Conservation (phyloP, 148 eudicot genomes). For the Nepenthes mirabilis region DNA sequence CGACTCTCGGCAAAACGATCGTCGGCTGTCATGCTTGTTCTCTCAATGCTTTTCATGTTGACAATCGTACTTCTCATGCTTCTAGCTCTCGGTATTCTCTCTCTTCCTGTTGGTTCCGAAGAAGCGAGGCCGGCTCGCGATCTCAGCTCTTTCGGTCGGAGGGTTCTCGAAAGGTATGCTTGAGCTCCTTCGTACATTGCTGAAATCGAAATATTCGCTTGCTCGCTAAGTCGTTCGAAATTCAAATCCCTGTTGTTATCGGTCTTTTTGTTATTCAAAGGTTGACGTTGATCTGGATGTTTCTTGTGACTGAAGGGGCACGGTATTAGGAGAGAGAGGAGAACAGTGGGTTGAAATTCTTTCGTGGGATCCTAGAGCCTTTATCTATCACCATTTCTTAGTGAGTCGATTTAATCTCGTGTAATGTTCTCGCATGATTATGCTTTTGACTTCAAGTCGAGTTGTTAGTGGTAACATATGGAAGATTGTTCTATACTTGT, state of each 20-base stretch:
- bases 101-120: constrained; percentile 55
- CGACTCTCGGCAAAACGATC: constrained; percentile 38
- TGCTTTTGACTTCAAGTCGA: neutral
- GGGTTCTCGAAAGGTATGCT: constrained; percentile 28
- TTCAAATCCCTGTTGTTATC: neutral
- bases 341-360: constrained; percentile 84
- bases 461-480: neutral
- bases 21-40: constrained; percentile 40
- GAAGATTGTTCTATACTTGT: too few relatives aligned
- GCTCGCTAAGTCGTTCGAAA: neutral
- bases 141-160: constrained; percentile 48
- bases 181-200: too few relatives aligned
- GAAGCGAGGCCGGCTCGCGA: constrained; percentile 20
- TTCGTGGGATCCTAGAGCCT: constrained; percentile 91
- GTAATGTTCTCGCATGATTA: neutral
- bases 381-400: constrained; percentile 71
- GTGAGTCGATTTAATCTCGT: constrained; percentile 22
- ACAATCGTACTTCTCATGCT: constrained; percentile 54
- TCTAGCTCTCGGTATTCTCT: constrained; percentile 77
- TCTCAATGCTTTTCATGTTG: constrained; percentile 63
- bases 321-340: constrained; percentile 30
- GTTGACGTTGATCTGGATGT: neutral
- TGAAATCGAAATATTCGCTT: neutral
- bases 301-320: constrained; percentile 22
- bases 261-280: constrained; percentile 2